Evolutionary conservation across 108 stramenopile species (phyloP).

Genomic region (Skeletonema grethae): DNA sequence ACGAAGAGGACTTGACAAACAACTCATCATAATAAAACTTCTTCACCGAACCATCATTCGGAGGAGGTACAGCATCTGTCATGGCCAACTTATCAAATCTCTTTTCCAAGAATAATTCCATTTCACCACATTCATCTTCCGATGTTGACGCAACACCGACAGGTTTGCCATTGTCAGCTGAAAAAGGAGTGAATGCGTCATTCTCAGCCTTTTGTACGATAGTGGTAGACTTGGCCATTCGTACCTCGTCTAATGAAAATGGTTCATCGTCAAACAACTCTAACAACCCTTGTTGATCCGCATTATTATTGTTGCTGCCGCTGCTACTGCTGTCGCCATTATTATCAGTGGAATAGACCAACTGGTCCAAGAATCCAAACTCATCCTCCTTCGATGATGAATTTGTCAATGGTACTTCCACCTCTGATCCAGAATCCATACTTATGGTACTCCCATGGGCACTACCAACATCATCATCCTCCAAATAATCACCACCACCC

Average conservation of each 20-base stretch:
- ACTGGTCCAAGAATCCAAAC: slow-evolving; percentile 15
- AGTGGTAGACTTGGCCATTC: slow-evolving; percentile 36
- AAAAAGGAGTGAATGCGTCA: slow-evolving; percentile 8
- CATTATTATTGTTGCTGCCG: neutral
- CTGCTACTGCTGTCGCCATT: slow-evolving; percentile 5
- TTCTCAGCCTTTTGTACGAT: slow-evolving; percentile 21
- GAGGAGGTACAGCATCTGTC: slow-evolving; percentile 12
- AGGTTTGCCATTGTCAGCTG: neutral
- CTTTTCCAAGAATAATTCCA: slow-evolving; percentile 62
- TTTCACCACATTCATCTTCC: slow-evolving; percentile 56
- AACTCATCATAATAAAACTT: slow-evolving; percentile 64
- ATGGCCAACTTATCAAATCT: slow-evolving; percentile 37
- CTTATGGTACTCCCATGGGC: slow-evolving; percentile 1
- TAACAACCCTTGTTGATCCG: neutral
- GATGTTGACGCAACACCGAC: neutral
- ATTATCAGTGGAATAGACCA: slow-evolving; percentile 11
- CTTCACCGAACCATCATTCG: slow-evolving; percentile 8
- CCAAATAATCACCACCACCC: neutral
- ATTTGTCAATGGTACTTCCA: neutral
- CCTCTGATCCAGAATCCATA: slow-evolving; percentile 9
- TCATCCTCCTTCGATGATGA: slow-evolving; percentile 3
- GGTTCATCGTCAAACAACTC: slow-evolving; percentile 14
- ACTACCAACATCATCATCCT: slow-evolving; percentile 3
- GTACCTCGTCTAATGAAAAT: slow-evolving; percentile 45
- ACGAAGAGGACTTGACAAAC: slow-evolving; percentile 31